Percentiles rank a stretch among this genome's conserved stretches.
phyloP scores from a whole-genome alignment of 208 protist genomes.

The Tritrichomonas musculus region DNA sequence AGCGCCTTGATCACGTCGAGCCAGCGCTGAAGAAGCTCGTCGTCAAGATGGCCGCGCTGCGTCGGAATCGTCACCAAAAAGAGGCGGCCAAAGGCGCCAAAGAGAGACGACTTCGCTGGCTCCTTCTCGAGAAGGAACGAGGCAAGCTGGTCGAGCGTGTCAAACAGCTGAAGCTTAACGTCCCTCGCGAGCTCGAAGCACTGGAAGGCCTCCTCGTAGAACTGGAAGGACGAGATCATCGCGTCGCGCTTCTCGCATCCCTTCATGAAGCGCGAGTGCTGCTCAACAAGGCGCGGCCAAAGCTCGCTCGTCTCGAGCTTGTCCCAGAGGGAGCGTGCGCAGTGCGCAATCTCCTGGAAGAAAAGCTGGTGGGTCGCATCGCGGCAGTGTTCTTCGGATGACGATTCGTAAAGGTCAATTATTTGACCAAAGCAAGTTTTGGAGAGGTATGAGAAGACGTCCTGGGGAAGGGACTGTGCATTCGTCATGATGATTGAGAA shows the following conservation, averaged over 20 bases:
- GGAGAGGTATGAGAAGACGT: not conserved
- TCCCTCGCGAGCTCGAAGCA: not conserved
- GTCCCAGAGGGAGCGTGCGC: not conserved
- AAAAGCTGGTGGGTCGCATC: not conserved
- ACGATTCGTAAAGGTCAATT: not conserved
- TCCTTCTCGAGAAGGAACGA: not conserved
- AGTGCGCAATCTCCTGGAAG: not conserved
- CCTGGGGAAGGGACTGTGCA: not conserved
- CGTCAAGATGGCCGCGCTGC: not conserved
- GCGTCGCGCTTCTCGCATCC: not conserved
- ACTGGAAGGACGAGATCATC: not conserved
- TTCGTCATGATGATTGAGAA: constrained; percentile 4
- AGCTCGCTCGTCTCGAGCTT: not conserved
- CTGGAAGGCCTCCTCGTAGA: not conserved
- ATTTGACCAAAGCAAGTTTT: not conserved
- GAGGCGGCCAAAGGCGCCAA: not conserved
- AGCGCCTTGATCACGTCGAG: not conserved
- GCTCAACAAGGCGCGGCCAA: not conserved
- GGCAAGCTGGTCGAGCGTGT: not conserved
- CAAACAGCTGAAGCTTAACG: not conserved
- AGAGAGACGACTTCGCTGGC: not conserved
- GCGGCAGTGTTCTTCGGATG: too few species aligned
- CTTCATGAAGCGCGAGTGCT: not conserved
- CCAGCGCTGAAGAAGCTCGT: not conserved
- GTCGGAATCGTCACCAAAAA: not conserved